Base-by-base conservation (phyloP, 192 early-diverging fungal species). In the Linderina pennispora region DNA sequence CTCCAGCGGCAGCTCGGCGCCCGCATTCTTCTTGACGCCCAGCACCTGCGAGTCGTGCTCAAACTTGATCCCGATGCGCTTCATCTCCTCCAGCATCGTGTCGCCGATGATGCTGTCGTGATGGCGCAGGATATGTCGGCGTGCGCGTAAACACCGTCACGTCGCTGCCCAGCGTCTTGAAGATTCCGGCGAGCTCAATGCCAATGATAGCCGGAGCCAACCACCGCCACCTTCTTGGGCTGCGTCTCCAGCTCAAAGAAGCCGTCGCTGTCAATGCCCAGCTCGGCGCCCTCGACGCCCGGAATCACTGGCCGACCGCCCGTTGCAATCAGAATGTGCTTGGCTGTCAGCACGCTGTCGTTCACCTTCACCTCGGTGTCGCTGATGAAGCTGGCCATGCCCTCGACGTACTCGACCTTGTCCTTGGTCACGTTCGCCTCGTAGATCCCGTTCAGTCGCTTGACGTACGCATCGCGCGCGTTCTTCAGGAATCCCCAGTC, bases 361-460 rank as follows among this genome's bases (percentile, higher is more conserved):
- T 78, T 58, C 42, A 75, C 83, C 42, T 77, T 76, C 34, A 94
- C 75, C 31, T 82, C 85, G 40, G 87, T 80, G 47, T 57, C 62
- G 63, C 77, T 74, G 43, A 93, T 70, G 60, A 99, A 94, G 61
- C 81, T 85, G 34, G 91, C 96, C 36, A 62, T 78, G 13, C 96
- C 96, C 31, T 78, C 53, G 58, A 96, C 82, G 36, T 85, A 83
- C 21, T 91, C 89, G 22, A 99, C 82, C 8, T 62, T 69, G 43
- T 97, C 94, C 55, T 92, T 93, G 28, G 53, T 62, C 22, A 99
- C 72, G 64, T 99, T 99, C 49, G 55, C 77, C 69, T 83, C 87
- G 75, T 99, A 99, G 62, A 99, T 99, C 17, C 89, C 87, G 67
- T 99, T 99, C 15, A 99, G 77, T 31, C 96, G 92, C 72, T 83